A percentile compares a stretch with the other conserved stretches of the same genome.
Conservation (phyloP, 345 rosid genomes). For the Aethionema arabicum region DNA sequence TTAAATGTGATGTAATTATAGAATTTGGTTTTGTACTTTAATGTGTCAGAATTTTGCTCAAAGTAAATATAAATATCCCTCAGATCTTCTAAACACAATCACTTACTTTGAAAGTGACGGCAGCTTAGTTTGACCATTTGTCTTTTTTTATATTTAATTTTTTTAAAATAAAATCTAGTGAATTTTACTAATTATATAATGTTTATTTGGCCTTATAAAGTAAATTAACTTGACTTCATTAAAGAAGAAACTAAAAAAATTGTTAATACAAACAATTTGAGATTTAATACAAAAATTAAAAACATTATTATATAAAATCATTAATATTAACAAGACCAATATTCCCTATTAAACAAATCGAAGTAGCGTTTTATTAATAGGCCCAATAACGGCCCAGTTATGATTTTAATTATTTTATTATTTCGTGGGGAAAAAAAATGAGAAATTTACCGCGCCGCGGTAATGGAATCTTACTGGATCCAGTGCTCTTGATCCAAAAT, state of each 20-base stretch:
- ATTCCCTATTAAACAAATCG: too few relatives aligned
- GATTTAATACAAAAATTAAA: not conserved
- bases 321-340: too few relatives aligned
- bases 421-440: not conserved
- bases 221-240: not conserved
- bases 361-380: not conserved
- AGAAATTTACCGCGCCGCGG: conserved; percentile 1
- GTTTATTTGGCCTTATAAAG: too few relatives aligned
- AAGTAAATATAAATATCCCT: conserved; percentile 30
- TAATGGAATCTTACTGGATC: not conserved
- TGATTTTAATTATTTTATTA: too few relatives aligned
- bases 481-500: not conserved
- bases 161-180: not conserved
- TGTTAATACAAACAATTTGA: not conserved
- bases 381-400: not conserved
- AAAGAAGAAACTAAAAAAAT: not conserved
- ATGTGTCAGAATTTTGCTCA: conserved; percentile 35
- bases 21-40: conserved; percentile 33
- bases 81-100: conserved; percentile 35
- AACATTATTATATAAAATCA: not conserved
- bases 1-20: too few relatives aligned
- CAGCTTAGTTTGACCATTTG: conserved; percentile 33
- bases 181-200: too few relatives aligned
- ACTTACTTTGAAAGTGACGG: conserved; percentile 40
- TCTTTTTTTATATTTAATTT: conserved; percentile 30